Evolutionary conservation across 768 basidiomycete species (phyloP), one percentile per base, ranked within the genome.

Genomic region (Porpolomopsis calyptriformis): DNA sequence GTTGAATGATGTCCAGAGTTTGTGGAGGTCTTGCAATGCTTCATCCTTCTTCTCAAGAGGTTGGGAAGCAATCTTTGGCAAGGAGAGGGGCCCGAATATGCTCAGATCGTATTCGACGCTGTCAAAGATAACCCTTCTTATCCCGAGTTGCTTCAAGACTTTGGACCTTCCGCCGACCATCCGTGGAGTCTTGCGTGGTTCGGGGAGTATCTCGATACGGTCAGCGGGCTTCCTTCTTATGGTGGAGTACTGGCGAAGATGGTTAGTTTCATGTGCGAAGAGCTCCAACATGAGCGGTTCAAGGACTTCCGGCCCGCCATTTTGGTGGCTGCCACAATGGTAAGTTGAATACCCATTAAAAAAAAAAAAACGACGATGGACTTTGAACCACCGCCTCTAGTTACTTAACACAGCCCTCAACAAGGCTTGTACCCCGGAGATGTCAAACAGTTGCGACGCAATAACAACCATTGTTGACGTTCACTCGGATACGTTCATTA

Each of bases 201-300:
- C 55, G 61, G 69, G 37, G 73, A 80, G 49, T 78, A 77, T 56
- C 61, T 90, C 40, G 61, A 67, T 42, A 77, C 80, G n/a, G 56
- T 83, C 40, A 68, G 69, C 53, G 61, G 71, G 14, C 64, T 66
- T 33, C 55, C 64, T 22, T 62, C 67, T 23, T 83, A 74, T 59
- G 68, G 66, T n/a, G 79, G 82, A 43, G 69, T 84, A n/a, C 65
- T 93, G 25, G 82, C 82, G 6, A 82, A 78, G 58, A 70, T 84
- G 29, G 65, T 78, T 11, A 77, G 80, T 50, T 82, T 87, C 49
- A 70, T 91, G 43, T 85, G 82, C 59, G 86, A 85, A 57, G 81
- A 87, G 52, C 62, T 86, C 16, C 90, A 92, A 57, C 86, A 90
- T 52, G 76, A 80, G 47, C 73, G 85, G 3, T 84, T 86, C 57